These are phyloP conservation scores for Hypoxylon sp. DNA, from an alignment of 2,329 filamentous ascomycete species.

Conservation along the genomic window DNA sequence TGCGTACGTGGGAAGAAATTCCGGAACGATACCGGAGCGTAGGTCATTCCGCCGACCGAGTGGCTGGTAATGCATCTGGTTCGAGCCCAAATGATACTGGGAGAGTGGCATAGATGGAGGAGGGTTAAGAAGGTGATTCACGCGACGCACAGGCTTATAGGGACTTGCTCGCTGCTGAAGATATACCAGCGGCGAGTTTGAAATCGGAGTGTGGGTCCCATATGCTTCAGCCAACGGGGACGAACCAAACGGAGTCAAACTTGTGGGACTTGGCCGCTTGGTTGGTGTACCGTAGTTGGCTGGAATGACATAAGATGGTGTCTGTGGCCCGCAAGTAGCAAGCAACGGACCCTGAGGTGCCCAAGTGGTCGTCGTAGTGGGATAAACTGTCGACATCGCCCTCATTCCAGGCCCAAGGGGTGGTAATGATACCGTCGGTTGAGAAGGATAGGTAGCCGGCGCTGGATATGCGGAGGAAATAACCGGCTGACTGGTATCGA, in stretches of 20 bases:
- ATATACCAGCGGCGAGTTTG: constrained; percentile 89
- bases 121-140: constrained; percentile 92
- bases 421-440: constrained; percentile 70
- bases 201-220: constrained; percentile 73
- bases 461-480: constrained; percentile 51
- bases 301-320: constrained; percentile 52
- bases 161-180: constrained; percentile 90
- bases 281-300: constrained; percentile 65
- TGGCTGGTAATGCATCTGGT: constrained; percentile 87
- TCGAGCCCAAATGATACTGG: constrained; percentile 76
- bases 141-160: constrained; percentile 89
- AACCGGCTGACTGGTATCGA: constrained; percentile 65
- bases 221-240: constrained; percentile 78
- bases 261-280: constrained; percentile 68
- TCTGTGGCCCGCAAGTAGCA: constrained; percentile 54
- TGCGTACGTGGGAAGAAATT: constrained; percentile 59
- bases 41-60: constrained; percentile 78
- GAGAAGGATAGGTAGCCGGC: constrained; percentile 59
- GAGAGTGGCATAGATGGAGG: constrained; percentile 85
- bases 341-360: constrained; percentile 56
- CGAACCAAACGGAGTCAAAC: constrained; percentile 71
- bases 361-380: constrained; percentile 62
- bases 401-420: constrained; percentile 73
- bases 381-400: constrained; percentile 84
- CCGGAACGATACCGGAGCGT: constrained; percentile 79